A percentile compares a stretch with the other conserved stretches of the same genome.
phyloP scores from a whole-genome alignment of 225 moss, liverwort and hornwort genomes.

The Neckera pumila region DNA sequence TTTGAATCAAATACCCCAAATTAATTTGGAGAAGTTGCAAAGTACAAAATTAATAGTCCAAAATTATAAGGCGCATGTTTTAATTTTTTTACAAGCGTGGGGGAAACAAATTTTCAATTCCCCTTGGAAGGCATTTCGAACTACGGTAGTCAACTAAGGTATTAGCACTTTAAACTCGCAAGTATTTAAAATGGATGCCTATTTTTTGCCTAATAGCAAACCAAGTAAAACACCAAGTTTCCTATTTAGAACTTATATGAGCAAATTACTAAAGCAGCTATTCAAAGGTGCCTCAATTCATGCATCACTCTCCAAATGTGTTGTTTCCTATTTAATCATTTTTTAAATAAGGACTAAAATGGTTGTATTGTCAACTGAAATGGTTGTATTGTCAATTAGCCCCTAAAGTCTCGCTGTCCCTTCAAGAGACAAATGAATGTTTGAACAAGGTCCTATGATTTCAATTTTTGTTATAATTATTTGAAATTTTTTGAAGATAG shows the following conservation, averaged over 20 bases:
- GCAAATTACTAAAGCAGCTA: not conserved
- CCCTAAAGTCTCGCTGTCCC: no score
- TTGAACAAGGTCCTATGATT: no score
- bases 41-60: not conserved
- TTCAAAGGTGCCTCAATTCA: no score
- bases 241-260: not conserved
- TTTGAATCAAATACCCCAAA: not conserved
- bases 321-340: not conserved
- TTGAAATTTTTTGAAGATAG: no score
- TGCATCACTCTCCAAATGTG: not conserved
- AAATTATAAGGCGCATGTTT: not conserved
- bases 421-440: no score
- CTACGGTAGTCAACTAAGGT: not conserved
- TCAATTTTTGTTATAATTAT: no score
- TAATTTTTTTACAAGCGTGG: not conserved
- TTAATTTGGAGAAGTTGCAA: accelerated
- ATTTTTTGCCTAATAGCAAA: not conserved
- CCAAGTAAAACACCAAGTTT: accelerated
- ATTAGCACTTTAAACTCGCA: not conserved
- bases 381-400: no score
- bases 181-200: no score
- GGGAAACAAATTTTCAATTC: not conserved
- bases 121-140: not conserved
- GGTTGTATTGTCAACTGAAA: no score
- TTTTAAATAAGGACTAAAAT: no score